These are phyloP conservation scores for Ogataea neopini DNA, from an alignment of 805 yeast genomes.

Conservation along the genomic window DNA sequence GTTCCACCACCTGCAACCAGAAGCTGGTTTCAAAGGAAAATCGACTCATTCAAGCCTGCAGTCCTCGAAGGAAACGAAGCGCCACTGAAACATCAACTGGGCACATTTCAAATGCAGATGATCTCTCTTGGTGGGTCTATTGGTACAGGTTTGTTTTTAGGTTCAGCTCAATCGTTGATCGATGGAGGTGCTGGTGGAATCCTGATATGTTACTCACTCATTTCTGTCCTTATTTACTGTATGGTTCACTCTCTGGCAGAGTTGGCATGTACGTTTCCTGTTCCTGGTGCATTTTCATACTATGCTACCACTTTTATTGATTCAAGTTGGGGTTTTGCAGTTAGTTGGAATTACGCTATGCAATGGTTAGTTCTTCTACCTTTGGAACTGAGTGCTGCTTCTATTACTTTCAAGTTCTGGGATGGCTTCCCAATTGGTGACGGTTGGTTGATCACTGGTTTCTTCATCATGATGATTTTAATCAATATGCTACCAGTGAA, in stretches of 20 bases:
- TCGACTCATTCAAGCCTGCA: constrained; percentile 31
- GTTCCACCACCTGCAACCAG: not conserved
- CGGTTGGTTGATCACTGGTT: constrained; percentile 51
- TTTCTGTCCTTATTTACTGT: constrained; percentile 56
- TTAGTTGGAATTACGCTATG: constrained; percentile 57
- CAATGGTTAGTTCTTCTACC: constrained; percentile 55
- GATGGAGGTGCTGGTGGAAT: constrained; percentile 68
- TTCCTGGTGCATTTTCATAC: constrained; percentile 65
- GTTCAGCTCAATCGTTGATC: constrained; percentile 58
- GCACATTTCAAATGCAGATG: constrained; percentile 55
- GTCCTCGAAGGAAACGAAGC: constrained; percentile 25
- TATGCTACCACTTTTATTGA: constrained; percentile 61
- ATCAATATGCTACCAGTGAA: constrained; percentile 57
- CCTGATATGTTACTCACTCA: constrained; percentile 53
- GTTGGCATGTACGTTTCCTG: constrained; percentile 59
- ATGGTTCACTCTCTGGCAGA: constrained; percentile 66
- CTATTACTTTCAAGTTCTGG: constrained; percentile 56
- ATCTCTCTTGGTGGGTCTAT: constrained; percentile 69
- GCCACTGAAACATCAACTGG: constrained; percentile 26
- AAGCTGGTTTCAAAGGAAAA: constrained; percentile 17
- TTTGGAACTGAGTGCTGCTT: constrained; percentile 53
- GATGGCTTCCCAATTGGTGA: constrained; percentile 41
- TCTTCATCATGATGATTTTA: constrained; percentile 47
- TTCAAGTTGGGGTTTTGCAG: constrained; percentile 62
- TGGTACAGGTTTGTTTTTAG: constrained; percentile 70